Base-by-base conservation (phyloP, 495 filamentous ascomycete species). In the Pseudomonodictys pantanalensis region DNA sequence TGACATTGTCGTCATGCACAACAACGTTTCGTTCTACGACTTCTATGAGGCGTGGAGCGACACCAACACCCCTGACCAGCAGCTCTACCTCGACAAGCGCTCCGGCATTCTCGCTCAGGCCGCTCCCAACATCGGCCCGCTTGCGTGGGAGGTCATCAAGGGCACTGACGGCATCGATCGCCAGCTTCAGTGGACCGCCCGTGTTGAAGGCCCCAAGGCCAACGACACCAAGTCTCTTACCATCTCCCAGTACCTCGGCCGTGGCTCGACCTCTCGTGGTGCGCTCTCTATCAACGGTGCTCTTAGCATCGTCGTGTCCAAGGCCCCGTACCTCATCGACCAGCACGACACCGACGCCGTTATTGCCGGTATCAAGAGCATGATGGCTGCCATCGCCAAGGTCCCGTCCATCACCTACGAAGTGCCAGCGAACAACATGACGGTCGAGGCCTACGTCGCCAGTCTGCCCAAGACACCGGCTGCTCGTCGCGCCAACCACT, bases 41-140 rank as follows among this genome's bases (percentile, higher is more conserved):
- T 87, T 83, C 59, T 86, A 85, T 58, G 73, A 69, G 52, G 84
- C 86, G 12, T 81, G 81, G 68, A 72, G 74, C 60, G 75, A 72
- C 33, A 76, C 79, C 5, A 78, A 77, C 48, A 41, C 64, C 12
- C 60, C 68, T 1, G 81, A 84, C 57, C 76, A 71, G 55, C 59
- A 68, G 25, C 58, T 69, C 25, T 84, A 84, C 66, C 56, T 75
- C 68, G 76, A 71, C 52, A 71, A 76, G 24, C 76, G 83, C 35
- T 77, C 73, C 42, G 87, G 86, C 43, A 81, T 86, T 44, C 74
- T 89, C 17, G 79, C 87, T 46, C 84, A 87, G 71, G 79, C 87
- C 56, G 87, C 87, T 43, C 86, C 86, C 47, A 81, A 83, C 56
- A 85, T 86, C 30, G 82, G 82, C 4, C 78, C 83, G 17, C 78